Base-by-base conservation (phyloP, 441 rosid species). In the Pelargonium cotyledonis region DNA sequence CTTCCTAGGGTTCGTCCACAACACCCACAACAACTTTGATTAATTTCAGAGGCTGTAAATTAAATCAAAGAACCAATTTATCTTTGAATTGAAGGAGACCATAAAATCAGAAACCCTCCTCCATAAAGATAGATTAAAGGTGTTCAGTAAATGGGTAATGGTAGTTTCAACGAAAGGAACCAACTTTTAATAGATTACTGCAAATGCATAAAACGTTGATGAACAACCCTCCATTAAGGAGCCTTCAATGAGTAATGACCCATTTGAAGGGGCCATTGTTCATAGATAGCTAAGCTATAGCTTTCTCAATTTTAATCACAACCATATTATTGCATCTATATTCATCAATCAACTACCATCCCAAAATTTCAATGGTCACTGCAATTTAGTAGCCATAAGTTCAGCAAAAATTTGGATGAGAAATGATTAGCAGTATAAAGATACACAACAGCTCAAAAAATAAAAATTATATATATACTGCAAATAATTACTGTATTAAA, bases 101-200 rank as follows among this genome's bases (percentile, higher is more conserved):
- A 55, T 55, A 55, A 18, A 55, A 55, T 55, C 61, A 16, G 61
- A 55, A 38, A 55, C 61, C 61, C 19, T 55, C 61, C 61, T 55
- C 61, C 61, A 55, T 55, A 55, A 15, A 55, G 61, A 55, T 55
- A 7, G 61, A 55, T 55, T 55, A n/a, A 16, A 18, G 61, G 23
- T 55, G 6, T 55, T 19, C 23, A 55, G 61, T 55, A 16, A 55
- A 55, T 55, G 61, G 61, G 61, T 55, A 55, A 55, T 55, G 61
- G 61, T 55, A 55, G 61, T 16, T 55, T 55, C 61, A 55, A 55
- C 61, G 8, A 55, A 55, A 16, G 8, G 19, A 55, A 55, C 61
- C 61, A 19, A 55, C 9, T 55, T 55, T 55, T 18, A 55, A 16
- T 55, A 55, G 61, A 55, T 16, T 18, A 8, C 61, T 55, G 61